phyloP scores from a whole-genome alignment of 208 protist species.

The Acanthamoeba pearcei region DNA sequence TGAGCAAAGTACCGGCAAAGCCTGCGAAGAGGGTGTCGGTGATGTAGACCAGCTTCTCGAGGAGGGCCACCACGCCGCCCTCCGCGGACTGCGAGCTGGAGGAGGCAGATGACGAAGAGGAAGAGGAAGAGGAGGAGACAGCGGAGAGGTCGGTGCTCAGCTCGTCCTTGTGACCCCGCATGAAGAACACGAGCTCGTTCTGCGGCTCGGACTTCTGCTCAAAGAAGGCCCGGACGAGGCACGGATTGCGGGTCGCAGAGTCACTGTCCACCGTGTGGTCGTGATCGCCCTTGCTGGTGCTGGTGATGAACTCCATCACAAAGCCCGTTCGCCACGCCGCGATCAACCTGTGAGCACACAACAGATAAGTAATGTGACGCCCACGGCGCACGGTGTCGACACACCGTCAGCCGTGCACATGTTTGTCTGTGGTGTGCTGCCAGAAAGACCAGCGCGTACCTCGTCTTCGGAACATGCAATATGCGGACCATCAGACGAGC shows the following conservation, averaged over 20 bases:
- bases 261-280: neutral
- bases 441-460: neutral
- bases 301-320: slow-evolving; percentile 25
- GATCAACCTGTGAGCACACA: neutral
- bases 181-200: neutral
- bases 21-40: slow-evolving; percentile 39
- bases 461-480: slow-evolving; percentile 65
- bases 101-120: neutral
- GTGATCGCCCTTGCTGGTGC: neutral
- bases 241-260: neutral
- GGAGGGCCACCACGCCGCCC: slow-evolving; percentile 7
- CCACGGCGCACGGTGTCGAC: neutral
- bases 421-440: too few relatives aligned
- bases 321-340: slow-evolving; percentile 8
- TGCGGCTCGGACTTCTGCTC: slow-evolving; percentile 8
- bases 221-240: slow-evolving; percentile 28
- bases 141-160: neutral
- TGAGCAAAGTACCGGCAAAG: slow-evolving; percentile 1
- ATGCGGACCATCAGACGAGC: slow-evolving; percentile 64
- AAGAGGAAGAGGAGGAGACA: neutral
- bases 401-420: neutral
- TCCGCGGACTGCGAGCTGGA: neutral
- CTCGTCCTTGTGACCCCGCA: slow-evolving; percentile 44
- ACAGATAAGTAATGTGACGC: neutral
- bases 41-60: slow-evolving; percentile 55